A percentile compares a stretch with the other conserved stretches of the same genome.
Evolutionary conservation across 805 yeast genomes (phyloP).

Genomic region (Barnettozyma sucrosica): DNA sequence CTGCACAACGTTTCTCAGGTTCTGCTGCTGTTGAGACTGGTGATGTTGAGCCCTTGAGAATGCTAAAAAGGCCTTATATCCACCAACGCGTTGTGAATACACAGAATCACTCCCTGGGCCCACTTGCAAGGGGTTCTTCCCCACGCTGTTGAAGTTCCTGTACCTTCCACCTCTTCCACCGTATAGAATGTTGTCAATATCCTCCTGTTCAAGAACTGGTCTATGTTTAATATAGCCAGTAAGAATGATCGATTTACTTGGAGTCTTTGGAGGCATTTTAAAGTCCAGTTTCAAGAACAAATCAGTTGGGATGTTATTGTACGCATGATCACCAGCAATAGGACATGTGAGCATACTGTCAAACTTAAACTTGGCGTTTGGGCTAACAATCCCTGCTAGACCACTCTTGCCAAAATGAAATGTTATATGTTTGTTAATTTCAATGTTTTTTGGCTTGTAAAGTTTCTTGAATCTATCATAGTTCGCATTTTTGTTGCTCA

Average conservation of each 20-base stretch:
- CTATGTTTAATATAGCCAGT: constrained; percentile 68
- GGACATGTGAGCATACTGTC: constrained; percentile 32
- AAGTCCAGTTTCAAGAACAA: constrained; percentile 43
- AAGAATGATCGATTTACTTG: constrained; percentile 76
- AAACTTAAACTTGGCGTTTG: constrained; percentile 29
- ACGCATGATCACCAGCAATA: constrained; percentile 27
- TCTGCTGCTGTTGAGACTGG: constrained; percentile 14
- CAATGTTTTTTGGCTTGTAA: constrained; percentile 26
- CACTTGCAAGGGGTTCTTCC: constrained; percentile 36
- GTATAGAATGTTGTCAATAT: constrained; percentile 53
- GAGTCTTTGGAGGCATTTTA: constrained; percentile 49
- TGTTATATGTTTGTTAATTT: constrained; percentile 19
- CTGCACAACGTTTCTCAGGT: constrained; percentile 12
- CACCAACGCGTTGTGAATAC: constrained; percentile 45
- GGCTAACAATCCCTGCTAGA: constrained; percentile 49
- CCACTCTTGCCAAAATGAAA: constrained; percentile 50
- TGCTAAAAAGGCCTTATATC: constrained; percentile 40
- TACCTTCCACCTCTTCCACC: constrained; percentile 33
- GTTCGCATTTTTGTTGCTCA: constrained; percentile 57
- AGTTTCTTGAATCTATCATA: constrained; percentile 29
- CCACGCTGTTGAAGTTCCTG: constrained; percentile 25
- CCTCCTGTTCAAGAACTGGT: constrained; percentile 60
- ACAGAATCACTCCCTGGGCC: constrained; percentile 45
- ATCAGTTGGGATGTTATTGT: constrained; percentile 37
- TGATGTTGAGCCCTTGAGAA: constrained; percentile 14